Conservation (phyloP, 352 stramenopile species). For the Phytophthora sp. region DNA sequence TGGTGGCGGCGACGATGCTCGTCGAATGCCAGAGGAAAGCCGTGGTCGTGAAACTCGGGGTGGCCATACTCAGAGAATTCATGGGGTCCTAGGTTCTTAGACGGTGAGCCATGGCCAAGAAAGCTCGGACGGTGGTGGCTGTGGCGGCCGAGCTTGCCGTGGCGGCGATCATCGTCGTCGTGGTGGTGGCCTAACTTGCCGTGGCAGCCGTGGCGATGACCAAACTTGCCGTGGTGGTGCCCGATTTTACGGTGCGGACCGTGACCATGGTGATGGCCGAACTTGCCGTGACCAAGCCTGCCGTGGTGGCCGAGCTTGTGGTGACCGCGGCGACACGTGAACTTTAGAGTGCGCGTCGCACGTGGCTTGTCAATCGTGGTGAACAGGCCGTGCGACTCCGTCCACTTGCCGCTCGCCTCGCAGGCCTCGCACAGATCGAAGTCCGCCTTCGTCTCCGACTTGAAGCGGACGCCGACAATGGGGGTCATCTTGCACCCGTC, state of each 20-base stretch:
- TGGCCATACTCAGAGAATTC: neutral
- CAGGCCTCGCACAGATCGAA: constrained; percentile 30
- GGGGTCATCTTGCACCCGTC: constrained; percentile 58
- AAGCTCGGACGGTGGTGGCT: neutral
- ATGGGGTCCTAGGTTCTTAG: neutral
- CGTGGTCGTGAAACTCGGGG: neutral
- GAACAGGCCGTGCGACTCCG: constrained; percentile 48
- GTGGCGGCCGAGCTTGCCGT: neutral
- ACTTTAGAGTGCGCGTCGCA: constrained; percentile 27
- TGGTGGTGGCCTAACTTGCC: constrained; percentile 12
- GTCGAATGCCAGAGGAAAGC: neutral
- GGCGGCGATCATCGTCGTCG: neutral
- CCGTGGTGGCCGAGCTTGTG: constrained; percentile 21
- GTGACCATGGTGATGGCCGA: neutral
- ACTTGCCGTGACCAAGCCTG: neutral
- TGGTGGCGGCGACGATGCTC: neutral
- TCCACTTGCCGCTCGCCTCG: constrained; percentile 42
- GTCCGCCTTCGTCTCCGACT: constrained; percentile 50
- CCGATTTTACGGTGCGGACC: too few species aligned
- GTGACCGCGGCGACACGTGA: constrained; percentile 26
- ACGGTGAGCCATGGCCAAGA: neutral
- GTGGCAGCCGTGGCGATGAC: constrained; percentile 1
- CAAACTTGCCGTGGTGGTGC: neutral
- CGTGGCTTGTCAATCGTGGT: constrained; percentile 37
- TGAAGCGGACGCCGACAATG: constrained; percentile 64